Base-by-base conservation (phyloP, 495 filamentous ascomycete species). In the Penicillium simplicissimum region DNA sequence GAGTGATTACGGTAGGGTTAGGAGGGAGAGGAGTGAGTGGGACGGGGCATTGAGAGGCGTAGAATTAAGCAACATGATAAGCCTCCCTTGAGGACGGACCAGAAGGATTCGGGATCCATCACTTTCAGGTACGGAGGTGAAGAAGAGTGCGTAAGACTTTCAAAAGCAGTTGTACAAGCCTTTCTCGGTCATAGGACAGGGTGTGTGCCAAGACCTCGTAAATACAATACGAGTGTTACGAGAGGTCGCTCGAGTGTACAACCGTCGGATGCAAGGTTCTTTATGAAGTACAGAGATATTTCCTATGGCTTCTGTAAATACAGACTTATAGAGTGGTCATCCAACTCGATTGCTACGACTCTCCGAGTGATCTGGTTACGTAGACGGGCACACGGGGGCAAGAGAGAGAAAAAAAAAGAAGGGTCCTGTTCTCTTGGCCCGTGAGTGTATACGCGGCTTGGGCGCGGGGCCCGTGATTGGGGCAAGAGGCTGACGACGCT, bases 401-500 rank as follows among this genome's bases (percentile, higher is more conserved):
- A 62, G 47, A 64, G 61, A 58, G 40, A 47, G 36, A 63, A 56
- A 56, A 62, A 51, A 42, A 52, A 52, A 62, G 69, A 65, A 71
- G 67, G 71, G 67, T 17, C 73, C 72, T 69, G 73, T 63, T 65
- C 62, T 59, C 52, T 68, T 59, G 60, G 70, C 72, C 66, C 59
- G 67, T 72, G 71, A 71, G 69, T 65, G 70, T 74, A 77, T 72
- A 76, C 78, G 78, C 78, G 78, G 78, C 78, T 74, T 76, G 74
- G 67, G 63, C 64, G 74, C 65, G 67, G 72, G 69, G 61, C 67
- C 66, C 64, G 67, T 80, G 74, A 80, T 78, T 80, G 75, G 77
- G 71, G 70, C 62, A 57, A 67, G 56, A 70, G 63, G 78, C 78
- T 80, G 78, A 80, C 78, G 78, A 80, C 78, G 78, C 76, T 76